Evolutionary conservation across 768 basidiomycete species (phyloP).

Genomic region (Tricholoma furcatifolium): DNA sequence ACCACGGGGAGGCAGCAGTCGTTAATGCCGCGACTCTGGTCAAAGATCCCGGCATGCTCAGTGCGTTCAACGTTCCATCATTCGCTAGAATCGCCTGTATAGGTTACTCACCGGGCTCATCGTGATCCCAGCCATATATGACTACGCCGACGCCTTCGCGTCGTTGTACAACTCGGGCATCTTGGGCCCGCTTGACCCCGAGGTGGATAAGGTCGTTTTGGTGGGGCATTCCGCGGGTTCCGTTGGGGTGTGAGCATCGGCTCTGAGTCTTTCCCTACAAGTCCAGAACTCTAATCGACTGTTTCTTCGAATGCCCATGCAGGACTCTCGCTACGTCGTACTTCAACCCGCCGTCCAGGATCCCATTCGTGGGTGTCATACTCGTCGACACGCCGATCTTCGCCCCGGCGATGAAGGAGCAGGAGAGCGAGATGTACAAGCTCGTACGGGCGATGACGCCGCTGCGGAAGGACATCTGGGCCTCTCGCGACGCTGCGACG

Average conservation of each 20-base stretch:
- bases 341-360: slow-evolving; percentile 25
- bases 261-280: not conserved
- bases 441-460: slow-evolving; percentile 23
- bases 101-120: not conserved
- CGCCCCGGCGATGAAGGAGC: slow-evolving; percentile 18
- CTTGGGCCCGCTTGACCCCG: slow-evolving; percentile 21
- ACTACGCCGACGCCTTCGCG: slow-evolving; percentile 29
- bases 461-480: slow-evolving; percentile 25
- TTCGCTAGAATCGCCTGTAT: not conserved
- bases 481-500: slow-evolving; percentile 20
- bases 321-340: slow-evolving; percentile 10
- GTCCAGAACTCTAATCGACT: slow-evolving; percentile 21
- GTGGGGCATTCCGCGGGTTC: slow-evolving; percentile 32
- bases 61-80: slow-evolving; percentile 11
- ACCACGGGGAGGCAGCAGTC: slow-evolving; percentile 35
- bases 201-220: slow-evolving; percentile 23
- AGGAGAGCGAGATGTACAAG: slow-evolving; percentile 25
- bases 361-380: slow-evolving; percentile 25
- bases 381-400: slow-evolving; percentile 27
- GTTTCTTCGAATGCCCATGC: not conserved
- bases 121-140: slow-evolving; percentile 23
- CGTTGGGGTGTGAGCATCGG: slow-evolving; percentile 24
- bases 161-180: slow-evolving; percentile 24
- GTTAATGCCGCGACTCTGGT: slow-evolving; percentile 28
- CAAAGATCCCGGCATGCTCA: slow-evolving; percentile 17